Evolutionary conservation across 768 basidiomycete species (phyloP).

Genomic region (Erythrobasidium yunnanense): DNA sequence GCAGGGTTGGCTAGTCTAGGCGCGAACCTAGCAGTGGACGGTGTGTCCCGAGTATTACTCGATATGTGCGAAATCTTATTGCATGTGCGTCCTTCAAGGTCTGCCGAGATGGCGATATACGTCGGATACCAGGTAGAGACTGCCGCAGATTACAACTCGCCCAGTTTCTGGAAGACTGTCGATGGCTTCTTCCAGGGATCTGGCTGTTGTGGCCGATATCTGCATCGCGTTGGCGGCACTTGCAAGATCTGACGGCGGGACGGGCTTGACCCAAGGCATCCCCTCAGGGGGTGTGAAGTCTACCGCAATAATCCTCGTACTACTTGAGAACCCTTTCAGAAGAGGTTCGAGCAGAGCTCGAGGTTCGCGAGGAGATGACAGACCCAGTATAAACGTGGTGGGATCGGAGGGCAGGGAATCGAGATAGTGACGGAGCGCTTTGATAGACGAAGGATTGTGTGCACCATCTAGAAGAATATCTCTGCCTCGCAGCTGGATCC

Average conservation of each 20-base stretch:
- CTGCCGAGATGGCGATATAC: no score
- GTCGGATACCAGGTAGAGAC: conserved; percentile 88
- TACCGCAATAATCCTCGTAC: conserved; percentile 49
- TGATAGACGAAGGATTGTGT: conserved; percentile 73
- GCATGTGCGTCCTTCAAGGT: no score
- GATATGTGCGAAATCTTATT: no score
- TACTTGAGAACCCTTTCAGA: conserved; percentile 20
- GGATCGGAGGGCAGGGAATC: conserved; percentile 42
- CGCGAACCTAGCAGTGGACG: no score
- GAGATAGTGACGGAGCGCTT: conserved; percentile 58
- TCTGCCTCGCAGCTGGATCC: conserved; percentile 38
- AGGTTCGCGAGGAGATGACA: conserved; percentile 60
- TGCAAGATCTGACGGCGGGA: conserved; percentile 28
- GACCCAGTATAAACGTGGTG: conserved; percentile 61
- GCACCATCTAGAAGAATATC: conserved; percentile 76
- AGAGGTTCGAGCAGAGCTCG: conserved; percentile 31
- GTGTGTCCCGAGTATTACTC: no score
- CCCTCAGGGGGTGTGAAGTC: conserved; percentile 62
- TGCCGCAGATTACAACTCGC: conserved; percentile 63
- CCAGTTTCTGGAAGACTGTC: conserved; percentile 45
- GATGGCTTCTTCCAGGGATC: conserved; percentile 5
- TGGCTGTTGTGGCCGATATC: neutral
- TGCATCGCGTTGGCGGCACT: conserved; percentile 1
- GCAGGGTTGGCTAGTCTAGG: no score
- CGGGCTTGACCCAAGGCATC: conserved; percentile 83